A percentile compares a stretch with the other conserved stretches of the same genome.
Conservation (phyloP, 2,329 filamentous ascomycete genomes). For the Ascosphaera acerosa region DNA sequence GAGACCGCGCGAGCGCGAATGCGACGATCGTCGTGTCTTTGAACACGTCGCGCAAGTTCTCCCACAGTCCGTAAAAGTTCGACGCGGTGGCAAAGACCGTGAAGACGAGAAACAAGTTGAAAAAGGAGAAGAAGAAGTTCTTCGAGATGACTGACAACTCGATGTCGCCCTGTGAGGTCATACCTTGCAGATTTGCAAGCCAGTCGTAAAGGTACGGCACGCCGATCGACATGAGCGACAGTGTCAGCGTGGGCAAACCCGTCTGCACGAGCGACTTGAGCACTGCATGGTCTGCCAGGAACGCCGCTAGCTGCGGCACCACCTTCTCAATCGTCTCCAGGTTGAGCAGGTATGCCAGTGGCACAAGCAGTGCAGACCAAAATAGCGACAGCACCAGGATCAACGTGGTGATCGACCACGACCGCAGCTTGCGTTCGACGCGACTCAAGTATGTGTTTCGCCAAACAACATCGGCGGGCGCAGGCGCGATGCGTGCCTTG, state of each 20-base stretch:
- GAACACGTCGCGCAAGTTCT: conserved; percentile 42
- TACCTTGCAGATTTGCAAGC: conserved; percentile 73
- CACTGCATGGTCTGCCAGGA: conserved; percentile 41
- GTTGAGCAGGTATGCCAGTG: conserved; percentile 55
- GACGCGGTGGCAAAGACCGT: conserved; percentile 63
- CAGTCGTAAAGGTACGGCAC: conserved; percentile 92
- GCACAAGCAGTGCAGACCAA: conserved; percentile 63
- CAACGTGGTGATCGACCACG: conserved; percentile 62
- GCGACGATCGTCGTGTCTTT: conserved; percentile 60
- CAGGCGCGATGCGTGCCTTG: conserved; percentile 61
- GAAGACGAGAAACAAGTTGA: conserved; percentile 94
- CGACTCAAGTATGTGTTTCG: conserved; percentile 68
- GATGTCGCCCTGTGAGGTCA: conserved; percentile 83
- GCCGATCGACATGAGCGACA: conserved; percentile 67
- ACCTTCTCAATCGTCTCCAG: conserved; percentile 53
- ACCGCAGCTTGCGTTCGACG: conserved; percentile 43
- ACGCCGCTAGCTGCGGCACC: conserved; percentile 41
- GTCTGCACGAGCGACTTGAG: conserved; percentile 59
- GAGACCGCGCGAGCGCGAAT: conserved; percentile 44
- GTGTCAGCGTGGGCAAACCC: conserved; percentile 58
- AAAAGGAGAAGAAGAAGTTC: conserved; percentile 98
- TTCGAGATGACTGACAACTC: conserved; percentile 90
- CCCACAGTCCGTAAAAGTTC: conserved; percentile 40
- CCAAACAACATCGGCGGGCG: conserved; percentile 88
- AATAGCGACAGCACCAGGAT: conserved; percentile 66